phyloP scores from a whole-genome alignment of 2,329 filamentous ascomycete genomes.

The Mycosphaerella arachidis region DNA sequence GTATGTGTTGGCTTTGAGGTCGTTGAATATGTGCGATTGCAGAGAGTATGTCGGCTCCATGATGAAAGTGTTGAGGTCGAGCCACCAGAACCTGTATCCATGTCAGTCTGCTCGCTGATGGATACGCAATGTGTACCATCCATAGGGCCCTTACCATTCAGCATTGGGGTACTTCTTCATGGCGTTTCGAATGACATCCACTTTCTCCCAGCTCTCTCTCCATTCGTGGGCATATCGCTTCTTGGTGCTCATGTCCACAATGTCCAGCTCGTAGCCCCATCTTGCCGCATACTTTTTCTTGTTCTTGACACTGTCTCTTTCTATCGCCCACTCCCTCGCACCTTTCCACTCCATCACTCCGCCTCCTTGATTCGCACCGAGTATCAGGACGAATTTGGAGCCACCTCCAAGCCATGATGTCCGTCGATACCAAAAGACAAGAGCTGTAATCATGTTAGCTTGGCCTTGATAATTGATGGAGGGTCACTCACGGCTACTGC shows the following conservation, averaged over 20 bases:
- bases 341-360: conserved; percentile 99
- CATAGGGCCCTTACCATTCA: conserved; percentile 67
- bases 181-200: conserved; percentile 82
- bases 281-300: conserved; percentile 80
- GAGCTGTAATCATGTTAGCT: conserved; percentile 40
- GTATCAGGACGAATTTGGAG: conserved; percentile 85
- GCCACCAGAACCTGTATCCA: conserved; percentile 88
- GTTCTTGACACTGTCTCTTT: conserved; percentile 91
- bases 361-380: conserved; percentile 89
- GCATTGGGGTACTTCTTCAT: conserved; percentile 92
- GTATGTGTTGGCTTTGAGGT: conserved; percentile 70
- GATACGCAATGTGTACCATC: background rate
- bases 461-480: background rate
- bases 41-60: conserved; percentile 94
- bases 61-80: conserved; percentile 94
- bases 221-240: conserved; percentile 98
- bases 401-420: conserved; percentile 73
- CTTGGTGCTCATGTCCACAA: conserved; percentile 98
- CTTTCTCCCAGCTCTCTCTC: conserved; percentile 99
- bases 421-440: conserved; percentile 63
- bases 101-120: conserved; percentile 10
- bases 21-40: conserved; percentile 83
- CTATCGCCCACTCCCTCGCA: conserved; percentile 94
- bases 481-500: conserved; percentile 23
- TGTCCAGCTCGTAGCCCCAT: conserved; percentile 95